Evolutionary conservation across 2,329 filamentous ascomycete species (phyloP).

Genomic region (Talaromyces sp.): DNA sequence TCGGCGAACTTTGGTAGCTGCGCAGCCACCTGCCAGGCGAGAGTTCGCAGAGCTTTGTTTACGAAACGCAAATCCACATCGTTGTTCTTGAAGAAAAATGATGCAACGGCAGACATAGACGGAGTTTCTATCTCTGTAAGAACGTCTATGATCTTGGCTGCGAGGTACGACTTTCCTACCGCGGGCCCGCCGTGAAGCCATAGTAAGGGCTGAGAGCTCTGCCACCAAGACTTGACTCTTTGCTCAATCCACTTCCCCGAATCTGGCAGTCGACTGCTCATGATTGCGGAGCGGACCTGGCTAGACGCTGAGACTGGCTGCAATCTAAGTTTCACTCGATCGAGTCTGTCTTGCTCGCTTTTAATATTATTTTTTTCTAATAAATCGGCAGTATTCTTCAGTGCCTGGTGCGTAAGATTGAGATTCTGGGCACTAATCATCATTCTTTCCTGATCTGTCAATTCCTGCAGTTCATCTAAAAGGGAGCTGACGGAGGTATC

Average conservation of each 20-base stretch:
- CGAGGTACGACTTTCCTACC: slow-evolving; percentile 4
- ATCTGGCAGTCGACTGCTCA: background rate
- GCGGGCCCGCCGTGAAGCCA: background rate
- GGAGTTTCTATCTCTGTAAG: background rate
- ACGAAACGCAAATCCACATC: background rate
- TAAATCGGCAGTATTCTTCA: background rate
- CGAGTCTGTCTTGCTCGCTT: background rate
- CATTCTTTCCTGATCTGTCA: background rate
- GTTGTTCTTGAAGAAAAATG: background rate
- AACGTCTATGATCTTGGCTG: background rate
- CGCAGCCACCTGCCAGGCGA: background rate
- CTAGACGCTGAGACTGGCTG: background rate
- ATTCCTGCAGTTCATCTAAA: background rate
- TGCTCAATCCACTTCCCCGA: background rate
- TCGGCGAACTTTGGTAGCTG: background rate
- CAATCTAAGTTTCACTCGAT: background rate
- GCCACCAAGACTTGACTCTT: background rate
- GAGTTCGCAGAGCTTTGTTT: background rate
- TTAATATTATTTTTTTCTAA: background rate
- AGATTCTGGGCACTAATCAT: background rate
- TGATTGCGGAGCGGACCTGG: background rate
- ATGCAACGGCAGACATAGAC: background rate
- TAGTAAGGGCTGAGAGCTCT: background rate
- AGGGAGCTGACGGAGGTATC: background rate
- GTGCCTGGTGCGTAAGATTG: background rate